Base-by-base conservation (phyloP, 2,329 filamentous ascomycete genomes). In the Colletotrichum gloeosporioides region DNA sequence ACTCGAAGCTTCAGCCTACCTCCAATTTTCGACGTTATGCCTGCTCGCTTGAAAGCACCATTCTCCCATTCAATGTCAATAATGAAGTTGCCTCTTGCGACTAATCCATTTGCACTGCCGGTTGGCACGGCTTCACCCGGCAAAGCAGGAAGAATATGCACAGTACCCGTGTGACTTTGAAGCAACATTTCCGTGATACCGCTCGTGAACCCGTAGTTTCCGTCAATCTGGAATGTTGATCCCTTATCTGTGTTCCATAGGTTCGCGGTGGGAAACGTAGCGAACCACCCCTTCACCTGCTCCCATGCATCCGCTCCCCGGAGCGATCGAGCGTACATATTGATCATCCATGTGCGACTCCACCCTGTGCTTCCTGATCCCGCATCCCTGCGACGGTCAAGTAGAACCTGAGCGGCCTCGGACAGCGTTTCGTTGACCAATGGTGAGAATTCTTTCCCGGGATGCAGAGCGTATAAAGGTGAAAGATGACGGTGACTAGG, bases 401-500 rank as follows among this genome's bases (percentile, higher is more conserved):
- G 63, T 3, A 73, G 55, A 10, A 65, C 64, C 18, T 44, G 27
- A 8, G 77, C 73, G 8, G 68, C 71, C n/a, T 71, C 62, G 84
- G n/a, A 81, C 84, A 5, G 80, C 75, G 22, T 80, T 77, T 3
- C 82, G 79, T 0, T 82, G 80, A 2, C 83, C 82, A 79, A 71
- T 5, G 78, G 78, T 4, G 78, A 74, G 44, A 79, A 77, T 31
- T 0, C 89, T 88, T 44, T 66, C 18, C 69, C 69, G 3, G 69
- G 61, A 71, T 87, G 86, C 4, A 90, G 82, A 1, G 84, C 88
- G 75, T 86, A 89, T 2, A 90, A 82, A 69, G 88, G 88, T 0
- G 87, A 89, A 8, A 89, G 83, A 70, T 90, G 89, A 1, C 89
- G 84, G 74, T 90, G 88, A 0, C 87, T 88, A 0, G 86, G 87